A percentile compares a stretch with the other conserved stretches of the same genome.
Conservation (phyloP, 306 rosid genomes). For the Castanopsis chinensis region DNA sequence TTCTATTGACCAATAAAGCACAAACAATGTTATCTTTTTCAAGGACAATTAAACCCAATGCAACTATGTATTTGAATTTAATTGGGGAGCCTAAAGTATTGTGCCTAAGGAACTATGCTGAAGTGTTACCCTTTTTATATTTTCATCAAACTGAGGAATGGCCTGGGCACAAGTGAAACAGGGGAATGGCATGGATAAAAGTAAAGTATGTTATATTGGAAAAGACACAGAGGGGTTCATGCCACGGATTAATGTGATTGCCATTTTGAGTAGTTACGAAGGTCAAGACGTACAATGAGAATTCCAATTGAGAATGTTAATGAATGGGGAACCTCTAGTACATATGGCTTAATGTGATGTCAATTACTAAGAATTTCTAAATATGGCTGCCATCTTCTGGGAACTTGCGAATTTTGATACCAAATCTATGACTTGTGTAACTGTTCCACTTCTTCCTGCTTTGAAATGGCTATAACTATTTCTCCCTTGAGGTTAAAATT, state of each 20-base stretch:
- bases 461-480: too few species aligned
- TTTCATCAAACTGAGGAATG: neutral
- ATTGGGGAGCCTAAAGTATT: too few species aligned
- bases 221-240: neutral
- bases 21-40: too few species aligned
- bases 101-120: too few species aligned
- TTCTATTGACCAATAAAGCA: too few species aligned
- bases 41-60: too few species aligned
- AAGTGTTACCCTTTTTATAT: too few species aligned
- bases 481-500: neutral
- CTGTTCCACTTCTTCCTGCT: neutral
- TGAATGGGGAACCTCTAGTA: neutral
- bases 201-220: neutral
- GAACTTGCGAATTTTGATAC: neutral
- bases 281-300: neutral
- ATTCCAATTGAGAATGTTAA: neutral
- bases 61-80: too few species aligned
- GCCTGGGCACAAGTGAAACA: neutral
- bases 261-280: neutral
- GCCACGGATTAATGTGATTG: neutral
- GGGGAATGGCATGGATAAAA: neutral
- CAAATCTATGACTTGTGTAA: neutral
- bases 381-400: neutral
- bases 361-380: neutral
- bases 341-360: neutral